These are phyloP conservation scores for Botrytis porri DNA, from an alignment of 2,329 filamentous ascomycete genomes.

Conservation along the genomic window DNA sequence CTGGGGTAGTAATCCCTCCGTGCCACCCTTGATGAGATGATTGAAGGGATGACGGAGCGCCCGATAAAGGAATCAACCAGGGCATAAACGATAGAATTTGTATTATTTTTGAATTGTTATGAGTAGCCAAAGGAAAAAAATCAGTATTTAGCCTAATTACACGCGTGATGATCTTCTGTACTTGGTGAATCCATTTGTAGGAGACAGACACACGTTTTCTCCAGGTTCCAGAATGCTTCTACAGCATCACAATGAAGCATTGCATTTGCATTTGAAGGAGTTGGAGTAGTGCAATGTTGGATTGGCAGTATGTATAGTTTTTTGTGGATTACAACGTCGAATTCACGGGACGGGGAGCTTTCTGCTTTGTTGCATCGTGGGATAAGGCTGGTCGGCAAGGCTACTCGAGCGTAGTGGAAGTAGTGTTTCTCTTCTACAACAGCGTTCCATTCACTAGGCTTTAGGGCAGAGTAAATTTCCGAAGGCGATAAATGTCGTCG, in stretches of 20 bases:
- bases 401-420: neutral
- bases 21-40: conserved; percentile 15
- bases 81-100: neutral
- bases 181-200: conserved; percentile 3
- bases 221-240: conserved; percentile 22
- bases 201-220: conserved; percentile 16
- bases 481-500: conserved; percentile 11
- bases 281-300: conserved; percentile 5
- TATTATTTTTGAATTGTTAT: neutral
- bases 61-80: conserved; percentile 14
- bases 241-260: conserved; percentile 17
- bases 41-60: conserved; percentile 17
- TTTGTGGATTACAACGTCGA: conserved; percentile 14
- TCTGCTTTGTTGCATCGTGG: conserved; percentile 15
- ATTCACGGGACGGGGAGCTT: conserved; percentile 15
- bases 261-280: conserved; percentile 20
- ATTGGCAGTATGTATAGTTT: neutral
- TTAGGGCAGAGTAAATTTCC: neutral
- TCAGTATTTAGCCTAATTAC: neutral
- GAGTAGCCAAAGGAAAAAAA: neutral
- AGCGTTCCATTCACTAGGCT: neutral
- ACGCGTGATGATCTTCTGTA: conserved; percentile 13
- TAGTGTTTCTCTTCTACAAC: neutral
- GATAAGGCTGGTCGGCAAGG: conserved; percentile 19
- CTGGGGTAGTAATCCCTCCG: conserved; percentile 10